Evolutionary conservation across 2,329 filamentous ascomycete genomes (phyloP).

Genomic region (Aspergillus sp.): DNA sequence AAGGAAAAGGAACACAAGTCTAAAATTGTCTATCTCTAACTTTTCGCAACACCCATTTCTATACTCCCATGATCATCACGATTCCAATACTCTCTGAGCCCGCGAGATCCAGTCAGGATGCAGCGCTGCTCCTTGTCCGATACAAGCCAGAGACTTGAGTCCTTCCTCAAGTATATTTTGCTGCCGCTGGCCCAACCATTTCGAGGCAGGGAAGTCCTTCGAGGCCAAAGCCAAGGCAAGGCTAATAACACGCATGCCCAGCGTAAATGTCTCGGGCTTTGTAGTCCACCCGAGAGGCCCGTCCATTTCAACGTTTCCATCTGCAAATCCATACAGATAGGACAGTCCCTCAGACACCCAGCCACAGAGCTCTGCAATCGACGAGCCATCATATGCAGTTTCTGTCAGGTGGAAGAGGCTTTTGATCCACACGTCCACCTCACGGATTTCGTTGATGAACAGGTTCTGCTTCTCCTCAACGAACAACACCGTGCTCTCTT

Average conservation of each 20-base stretch:
- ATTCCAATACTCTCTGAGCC: slow-evolving; percentile 17
- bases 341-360: slow-evolving; percentile 28
- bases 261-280: slow-evolving; percentile 54
- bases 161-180: slow-evolving; percentile 10
- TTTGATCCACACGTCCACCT: slow-evolving; percentile 59
- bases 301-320: slow-evolving; percentile 38
- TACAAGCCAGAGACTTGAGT: slow-evolving; percentile 16
- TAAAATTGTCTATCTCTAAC: slow-evolving; percentile 4
- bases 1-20: background rate
- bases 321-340: slow-evolving; percentile 16
- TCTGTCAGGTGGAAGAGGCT: slow-evolving; percentile 34
- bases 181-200: slow-evolving; percentile 9
- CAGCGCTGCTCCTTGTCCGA: slow-evolving; percentile 15
- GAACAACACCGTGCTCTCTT: slow-evolving; percentile 53
- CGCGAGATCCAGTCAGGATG: slow-evolving; percentile 25
- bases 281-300: slow-evolving; percentile 65
- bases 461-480: slow-evolving; percentile 86
- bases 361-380: slow-evolving; percentile 13
- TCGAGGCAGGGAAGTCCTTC: slow-evolving; percentile 9
- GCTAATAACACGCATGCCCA: slow-evolving; percentile 31
- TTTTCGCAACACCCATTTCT: slow-evolving; percentile 13
- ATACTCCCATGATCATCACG: slow-evolving; percentile 4
- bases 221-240: slow-evolving; percentile 27
- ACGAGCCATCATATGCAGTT: slow-evolving; percentile 13
- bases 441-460: slow-evolving; percentile 74